Conservation (phyloP, 345 rosid species). For the Populus simonii region DNA sequence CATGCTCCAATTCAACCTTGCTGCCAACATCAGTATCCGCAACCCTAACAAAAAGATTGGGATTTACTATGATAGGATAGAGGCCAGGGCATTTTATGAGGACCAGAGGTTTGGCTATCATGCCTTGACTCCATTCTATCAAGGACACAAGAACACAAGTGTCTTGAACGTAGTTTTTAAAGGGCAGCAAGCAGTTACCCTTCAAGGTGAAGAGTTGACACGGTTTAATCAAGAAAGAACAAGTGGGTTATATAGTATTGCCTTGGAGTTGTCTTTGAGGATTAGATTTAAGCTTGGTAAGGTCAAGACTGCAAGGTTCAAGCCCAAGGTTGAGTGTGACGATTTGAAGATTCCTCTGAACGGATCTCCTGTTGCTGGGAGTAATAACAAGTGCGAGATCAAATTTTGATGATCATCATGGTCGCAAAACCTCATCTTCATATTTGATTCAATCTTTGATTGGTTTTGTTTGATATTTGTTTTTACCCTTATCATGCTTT, state of each 20-base stretch:
- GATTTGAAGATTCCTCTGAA: slow-evolving; percentile 56
- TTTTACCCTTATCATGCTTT: background rate
- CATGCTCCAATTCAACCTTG: slow-evolving; percentile 33
- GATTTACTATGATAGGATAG: slow-evolving; percentile 36
- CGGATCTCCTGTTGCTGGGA: slow-evolving; percentile 23
- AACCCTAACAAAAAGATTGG: slow-evolving; percentile 46
- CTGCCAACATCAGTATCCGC: slow-evolving; percentile 31
- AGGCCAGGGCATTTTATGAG: slow-evolving; percentile 32
- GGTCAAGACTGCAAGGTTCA: slow-evolving; percentile 43
- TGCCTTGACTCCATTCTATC: slow-evolving; percentile 50
- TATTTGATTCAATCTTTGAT: slow-evolving; percentile 3
- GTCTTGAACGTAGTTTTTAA: slow-evolving; percentile 36
- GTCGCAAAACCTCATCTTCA: background rate
- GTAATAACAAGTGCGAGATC: slow-evolving; percentile 29
- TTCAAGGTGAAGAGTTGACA: slow-evolving; percentile 24
- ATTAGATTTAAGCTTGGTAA: slow-evolving; percentile 61
- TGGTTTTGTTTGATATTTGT: background rate
- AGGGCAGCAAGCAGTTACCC: slow-evolving; percentile 34
- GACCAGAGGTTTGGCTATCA: slow-evolving; percentile 34
- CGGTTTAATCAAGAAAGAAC: slow-evolving; percentile 36
- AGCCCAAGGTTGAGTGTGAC: slow-evolving; percentile 57
- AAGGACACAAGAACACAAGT: slow-evolving; percentile 77
- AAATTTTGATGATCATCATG: slow-evolving; percentile 32
- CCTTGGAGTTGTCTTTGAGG: slow-evolving; percentile 51
- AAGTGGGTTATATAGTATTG: slow-evolving; percentile 44